Evolutionary conservation across 2,329 filamentous ascomycete species (phyloP).

Genomic region (Fusarium sp.): DNA sequence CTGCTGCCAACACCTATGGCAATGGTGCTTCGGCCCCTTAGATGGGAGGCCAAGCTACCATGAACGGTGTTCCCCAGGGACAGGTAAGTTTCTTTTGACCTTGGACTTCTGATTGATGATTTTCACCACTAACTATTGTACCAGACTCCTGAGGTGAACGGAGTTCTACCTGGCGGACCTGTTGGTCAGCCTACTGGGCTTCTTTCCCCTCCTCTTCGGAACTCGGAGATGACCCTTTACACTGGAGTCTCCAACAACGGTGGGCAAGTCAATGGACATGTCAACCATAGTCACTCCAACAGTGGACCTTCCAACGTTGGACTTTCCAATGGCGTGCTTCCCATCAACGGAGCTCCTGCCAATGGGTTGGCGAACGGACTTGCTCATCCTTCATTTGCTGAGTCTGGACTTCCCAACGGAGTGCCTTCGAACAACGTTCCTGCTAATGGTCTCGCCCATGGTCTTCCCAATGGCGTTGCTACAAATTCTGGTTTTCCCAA

Average conservation of each 20-base stretch:
- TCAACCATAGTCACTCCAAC: neutral
- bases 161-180: neutral
- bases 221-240: neutral
- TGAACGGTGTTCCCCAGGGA: neutral
- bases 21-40: conserved; percentile 35
- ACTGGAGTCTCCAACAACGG: neutral
- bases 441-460: neutral
- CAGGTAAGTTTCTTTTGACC: conserved; percentile 17
- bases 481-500: neutral
- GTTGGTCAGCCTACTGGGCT: conserved; percentile 1
- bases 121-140: conserved; percentile 11
- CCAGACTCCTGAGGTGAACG: neutral
- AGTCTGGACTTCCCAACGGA: neutral
- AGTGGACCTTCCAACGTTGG: neutral
- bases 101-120: neutral
- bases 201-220: conserved; percentile 12
- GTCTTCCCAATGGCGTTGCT: neutral
- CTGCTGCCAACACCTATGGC: neutral
- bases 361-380: neutral
- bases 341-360: neutral
- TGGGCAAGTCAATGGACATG: neutral
- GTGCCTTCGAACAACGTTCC: neutral
- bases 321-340: neutral
- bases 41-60: conserved; percentile 38
- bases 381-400: neutral